Conservation (phyloP, 2,329 filamentous ascomycete species). For the Arthroderma sp. region DNA sequence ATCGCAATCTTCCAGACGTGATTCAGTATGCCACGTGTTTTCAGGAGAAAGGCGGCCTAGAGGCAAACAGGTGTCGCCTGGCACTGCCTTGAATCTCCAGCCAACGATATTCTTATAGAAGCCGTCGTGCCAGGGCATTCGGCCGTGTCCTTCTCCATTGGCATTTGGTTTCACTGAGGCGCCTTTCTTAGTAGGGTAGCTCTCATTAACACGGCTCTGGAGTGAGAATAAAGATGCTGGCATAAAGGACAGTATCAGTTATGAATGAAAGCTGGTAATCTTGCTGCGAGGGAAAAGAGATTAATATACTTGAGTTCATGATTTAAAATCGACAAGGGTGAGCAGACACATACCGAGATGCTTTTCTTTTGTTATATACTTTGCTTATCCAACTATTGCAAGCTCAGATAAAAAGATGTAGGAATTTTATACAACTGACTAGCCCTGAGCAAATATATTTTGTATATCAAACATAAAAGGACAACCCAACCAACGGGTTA, state of each 20-base stretch:
- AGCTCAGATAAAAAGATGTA: background rate
- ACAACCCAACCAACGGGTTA: background rate
- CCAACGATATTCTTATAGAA: constrained; percentile 11
- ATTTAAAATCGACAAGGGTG: too few species aligned
- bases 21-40: background rate
- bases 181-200: background rate
- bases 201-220: background rate
- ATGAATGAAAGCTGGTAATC: too few species aligned
- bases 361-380: too few species aligned
- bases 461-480: background rate
- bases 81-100: constrained; percentile 8
- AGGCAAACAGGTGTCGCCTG: background rate
- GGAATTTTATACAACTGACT: background rate
- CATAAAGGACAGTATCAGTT: too few species aligned
- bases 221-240: too few species aligned
- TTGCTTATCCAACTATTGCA: background rate
- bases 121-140: constrained; percentile 13
- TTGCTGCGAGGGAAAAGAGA: too few species aligned
- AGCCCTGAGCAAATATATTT: background rate
- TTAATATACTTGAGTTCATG: too few species aligned
- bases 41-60: background rate
- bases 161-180: background rate
- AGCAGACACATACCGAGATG: too few species aligned
- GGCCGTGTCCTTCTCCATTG: constrained; percentile 13
- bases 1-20: background rate